phyloP scores from a whole-genome alignment of 345 rosid genomes.

The Carallia pectinifolia region DNA sequence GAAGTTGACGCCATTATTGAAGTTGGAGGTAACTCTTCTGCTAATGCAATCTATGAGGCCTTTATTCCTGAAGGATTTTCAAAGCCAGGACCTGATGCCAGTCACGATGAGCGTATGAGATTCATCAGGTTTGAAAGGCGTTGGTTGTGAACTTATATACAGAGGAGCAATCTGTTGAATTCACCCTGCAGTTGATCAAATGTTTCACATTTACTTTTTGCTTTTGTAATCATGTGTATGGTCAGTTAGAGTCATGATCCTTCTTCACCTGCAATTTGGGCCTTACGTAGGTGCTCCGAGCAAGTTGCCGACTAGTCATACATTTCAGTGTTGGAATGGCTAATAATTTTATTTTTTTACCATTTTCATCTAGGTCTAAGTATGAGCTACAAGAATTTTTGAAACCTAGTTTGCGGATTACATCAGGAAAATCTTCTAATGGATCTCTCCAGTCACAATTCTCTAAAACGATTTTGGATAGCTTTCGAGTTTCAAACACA shows the following conservation, averaged over 20 bases:
- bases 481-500: conserved; percentile 54
- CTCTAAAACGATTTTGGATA: conserved; percentile 63
- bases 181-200: background rate
- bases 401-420: conserved; percentile 84
- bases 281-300: background rate
- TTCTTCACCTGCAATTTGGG: conserved; percentile 4
- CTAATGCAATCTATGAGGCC: conserved; percentile 89
- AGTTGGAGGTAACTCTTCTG: conserved; percentile 92
- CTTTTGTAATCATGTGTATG: background rate
- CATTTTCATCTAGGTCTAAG: conserved; percentile 62
- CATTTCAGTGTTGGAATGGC: conserved; percentile 16
- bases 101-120: conserved; percentile 67
- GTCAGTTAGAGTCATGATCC: background rate
- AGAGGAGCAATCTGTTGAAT: background rate
- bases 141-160: background rate
- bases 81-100: conserved; percentile 80
- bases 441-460: conserved; percentile 49
- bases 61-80: conserved; percentile 70
- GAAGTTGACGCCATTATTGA: conserved; percentile 88
- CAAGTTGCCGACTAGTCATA: background rate
- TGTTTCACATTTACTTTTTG: background rate
- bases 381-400: conserved; percentile 92
- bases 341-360: conserved; percentile 14
- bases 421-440: conserved; percentile 48
- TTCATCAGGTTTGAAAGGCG: conserved; percentile 64